Evolutionary conservation across 768 basidiomycete genomes (phyloP), one percentile per base, ranked within the genome.

Genomic region (Russula sp.): DNA sequence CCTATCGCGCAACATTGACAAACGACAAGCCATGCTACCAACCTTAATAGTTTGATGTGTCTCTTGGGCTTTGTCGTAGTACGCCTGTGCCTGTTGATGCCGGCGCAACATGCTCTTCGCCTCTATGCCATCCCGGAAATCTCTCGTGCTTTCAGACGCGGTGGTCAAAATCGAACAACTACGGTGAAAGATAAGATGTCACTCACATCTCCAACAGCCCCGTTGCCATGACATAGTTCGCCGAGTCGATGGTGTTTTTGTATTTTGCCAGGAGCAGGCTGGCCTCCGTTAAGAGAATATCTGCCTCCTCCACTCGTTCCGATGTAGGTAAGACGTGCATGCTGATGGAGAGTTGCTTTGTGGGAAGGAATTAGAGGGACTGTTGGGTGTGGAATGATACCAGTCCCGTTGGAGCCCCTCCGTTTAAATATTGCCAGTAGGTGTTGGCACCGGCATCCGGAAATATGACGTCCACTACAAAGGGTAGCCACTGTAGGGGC

Each of bases 61-160:
- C 36, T 57, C 60, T 14, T 38, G 56, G 25, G 56, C 60, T 29
- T 61, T n/a, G n/a, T 46, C 43, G 14, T 51, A 49, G 29, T 61
- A 61, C 4, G 32, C 25, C 11, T 57, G 56, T 18, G 49, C 34
- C 35, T 52, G 49, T 7, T 36, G 36, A 6, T 22, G 8, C 10
- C 43, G 49, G 32, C 56, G 43, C 22, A 57, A 11, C 6, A 41
- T 6, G 36, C n/a, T 18, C 35, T 57, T 57, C 18, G 38, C 25
- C 29, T 61, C 60, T 29, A 61, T 36, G 32, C 55, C 60, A 18
- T 3, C 20, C 8, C 56, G 56, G 13, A 38, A 34, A 18, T 46
- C 56, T 10, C 5, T 38, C 29, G 56, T n/a, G 7, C 60, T 61
- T 36, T 45, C 2, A 47, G 16, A 36, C 11, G 45, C 34, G 18